Conservation (phyloP, 768 basidiomycete species). For the Podaxis carcinomalis region DNA sequence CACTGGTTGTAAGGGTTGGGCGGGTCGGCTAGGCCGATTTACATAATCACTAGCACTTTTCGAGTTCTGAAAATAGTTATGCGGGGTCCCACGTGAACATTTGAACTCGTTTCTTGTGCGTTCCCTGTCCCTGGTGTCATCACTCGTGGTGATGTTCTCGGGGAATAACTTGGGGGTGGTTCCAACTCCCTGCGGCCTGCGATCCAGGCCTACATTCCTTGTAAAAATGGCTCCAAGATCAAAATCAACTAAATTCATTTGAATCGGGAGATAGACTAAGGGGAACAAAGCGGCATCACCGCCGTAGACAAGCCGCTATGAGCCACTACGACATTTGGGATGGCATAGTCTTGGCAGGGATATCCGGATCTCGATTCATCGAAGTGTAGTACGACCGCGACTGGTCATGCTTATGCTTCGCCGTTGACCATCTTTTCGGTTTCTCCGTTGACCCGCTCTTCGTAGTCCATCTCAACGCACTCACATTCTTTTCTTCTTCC, state of each 20-base stretch:
- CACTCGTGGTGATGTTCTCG: not conserved
- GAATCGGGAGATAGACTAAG: not conserved
- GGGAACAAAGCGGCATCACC: not conserved
- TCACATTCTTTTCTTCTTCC: not conserved
- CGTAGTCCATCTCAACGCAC: not conserved
- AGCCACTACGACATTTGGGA: not conserved
- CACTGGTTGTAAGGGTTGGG: not conserved
- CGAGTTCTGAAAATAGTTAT: not conserved
- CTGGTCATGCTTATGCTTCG: not conserved
- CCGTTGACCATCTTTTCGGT: not conserved
- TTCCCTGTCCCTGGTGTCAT: not conserved
- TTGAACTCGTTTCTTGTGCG: not conserved
- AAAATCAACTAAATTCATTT: not conserved
- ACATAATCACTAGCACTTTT: not conserved
- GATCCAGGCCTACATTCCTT: not conserved
- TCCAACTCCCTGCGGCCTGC: too few relatives aligned
- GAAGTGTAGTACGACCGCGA: not conserved
- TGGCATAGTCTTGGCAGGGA: conserved; percentile 4
- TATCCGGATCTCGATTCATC: not conserved
- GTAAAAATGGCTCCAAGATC: not conserved
- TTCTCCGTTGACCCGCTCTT: not conserved
- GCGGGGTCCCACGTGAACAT: not conserved
- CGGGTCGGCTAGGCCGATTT: not conserved
- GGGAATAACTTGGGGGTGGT: not conserved
- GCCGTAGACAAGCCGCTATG: not conserved